A percentile compares a stretch with the other conserved stretches of the same genome.
phyloP scores from a whole-genome alignment of 108 stramenopile genomes.

The Fistulifera solaris region DNA sequence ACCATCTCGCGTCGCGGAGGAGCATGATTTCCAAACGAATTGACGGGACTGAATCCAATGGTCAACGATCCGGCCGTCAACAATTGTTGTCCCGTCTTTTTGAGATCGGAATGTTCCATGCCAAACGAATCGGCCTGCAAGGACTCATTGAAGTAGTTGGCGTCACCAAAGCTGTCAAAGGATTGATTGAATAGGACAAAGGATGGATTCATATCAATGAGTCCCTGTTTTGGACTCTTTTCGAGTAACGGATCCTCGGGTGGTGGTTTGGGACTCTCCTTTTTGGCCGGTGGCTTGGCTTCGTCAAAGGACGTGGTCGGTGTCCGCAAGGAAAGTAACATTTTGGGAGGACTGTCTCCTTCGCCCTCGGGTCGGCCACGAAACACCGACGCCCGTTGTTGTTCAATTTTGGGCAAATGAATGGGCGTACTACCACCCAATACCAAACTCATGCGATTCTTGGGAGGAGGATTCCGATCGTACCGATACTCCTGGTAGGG shows the following conservation, averaged over 20 bases:
- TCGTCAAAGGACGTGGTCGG: conserved; percentile 47
- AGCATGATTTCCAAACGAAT: conserved; percentile 43
- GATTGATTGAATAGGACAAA: conserved; percentile 76
- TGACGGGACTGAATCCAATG: conserved; percentile 43
- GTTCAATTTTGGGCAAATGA: conserved; percentile 47
- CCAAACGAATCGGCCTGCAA: conserved; percentile 56
- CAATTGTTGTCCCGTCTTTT: conserved; percentile 23
- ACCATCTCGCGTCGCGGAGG: conserved; percentile 16
- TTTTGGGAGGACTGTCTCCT: conserved; percentile 26
- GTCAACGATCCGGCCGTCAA: conserved; percentile 24
- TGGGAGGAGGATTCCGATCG: conserved; percentile 3
- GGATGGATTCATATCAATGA: conserved; percentile 59
- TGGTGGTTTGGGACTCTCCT: conserved; percentile 22
- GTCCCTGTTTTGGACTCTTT: conserved; percentile 43
- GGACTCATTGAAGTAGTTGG: conserved; percentile 41
- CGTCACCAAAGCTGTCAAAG: conserved; percentile 68
- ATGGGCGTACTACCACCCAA: conserved; percentile 69
- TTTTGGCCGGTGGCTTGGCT: conserved; percentile 13
- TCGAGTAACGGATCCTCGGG: conserved; percentile 17
- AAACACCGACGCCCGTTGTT: conserved; percentile 22
- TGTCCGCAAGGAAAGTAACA: conserved; percentile 33
- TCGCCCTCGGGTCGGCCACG: conserved; percentile 28
- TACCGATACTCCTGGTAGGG: not conserved
- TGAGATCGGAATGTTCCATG: too few species aligned
- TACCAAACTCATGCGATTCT: conserved; percentile 20